Evolutionary conservation across 2,329 filamentous ascomycete genomes (phyloP).

Genomic region (Stachybotrys echinatus): DNA sequence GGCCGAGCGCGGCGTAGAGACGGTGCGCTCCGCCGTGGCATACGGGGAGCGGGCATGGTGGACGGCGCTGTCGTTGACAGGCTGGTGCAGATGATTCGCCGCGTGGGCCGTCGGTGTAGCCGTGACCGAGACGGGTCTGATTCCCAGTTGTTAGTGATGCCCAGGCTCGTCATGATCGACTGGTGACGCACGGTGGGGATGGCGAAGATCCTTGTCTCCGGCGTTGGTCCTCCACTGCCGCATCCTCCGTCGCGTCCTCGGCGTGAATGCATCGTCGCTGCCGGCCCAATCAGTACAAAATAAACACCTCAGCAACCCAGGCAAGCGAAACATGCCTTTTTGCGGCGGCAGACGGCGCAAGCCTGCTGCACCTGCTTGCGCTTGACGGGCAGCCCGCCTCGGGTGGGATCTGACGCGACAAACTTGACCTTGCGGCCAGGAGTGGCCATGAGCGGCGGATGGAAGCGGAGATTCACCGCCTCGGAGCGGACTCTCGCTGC

Average conservation of each 20-base stretch:
- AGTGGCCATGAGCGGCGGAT: neutral
- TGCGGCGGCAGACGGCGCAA: slow-evolving; percentile 48
- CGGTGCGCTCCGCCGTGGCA: neutral
- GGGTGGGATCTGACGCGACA: slow-evolving; percentile 46
- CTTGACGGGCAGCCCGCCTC: slow-evolving; percentile 50
- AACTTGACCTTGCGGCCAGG: slow-evolving; percentile 40
- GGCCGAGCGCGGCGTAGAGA: neutral
- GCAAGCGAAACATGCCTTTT: slow-evolving; percentile 44
- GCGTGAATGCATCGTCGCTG: slow-evolving; percentile 41
- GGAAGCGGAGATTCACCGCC: neutral
- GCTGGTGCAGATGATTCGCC: neutral
- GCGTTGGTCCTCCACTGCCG: slow-evolving; percentile 13
- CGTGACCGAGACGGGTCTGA: neutral
- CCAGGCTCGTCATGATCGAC: no score
- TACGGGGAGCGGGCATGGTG: neutral
- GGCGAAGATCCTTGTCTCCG: slow-evolving; percentile 7
- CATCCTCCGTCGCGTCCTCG: slow-evolving; percentile 25
- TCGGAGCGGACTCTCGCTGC: neutral
- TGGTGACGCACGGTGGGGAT: neutral
- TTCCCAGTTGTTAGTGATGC: neutral
- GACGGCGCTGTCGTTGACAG: neutral
- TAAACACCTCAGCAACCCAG: neutral
- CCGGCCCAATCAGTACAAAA: slow-evolving; percentile 3
- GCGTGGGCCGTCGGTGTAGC: neutral
- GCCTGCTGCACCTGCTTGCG: slow-evolving; percentile 55